Evolutionary conservation across 2,329 filamentous ascomycete genomes (phyloP).

Genomic region (Aureobasidium sp.): DNA sequence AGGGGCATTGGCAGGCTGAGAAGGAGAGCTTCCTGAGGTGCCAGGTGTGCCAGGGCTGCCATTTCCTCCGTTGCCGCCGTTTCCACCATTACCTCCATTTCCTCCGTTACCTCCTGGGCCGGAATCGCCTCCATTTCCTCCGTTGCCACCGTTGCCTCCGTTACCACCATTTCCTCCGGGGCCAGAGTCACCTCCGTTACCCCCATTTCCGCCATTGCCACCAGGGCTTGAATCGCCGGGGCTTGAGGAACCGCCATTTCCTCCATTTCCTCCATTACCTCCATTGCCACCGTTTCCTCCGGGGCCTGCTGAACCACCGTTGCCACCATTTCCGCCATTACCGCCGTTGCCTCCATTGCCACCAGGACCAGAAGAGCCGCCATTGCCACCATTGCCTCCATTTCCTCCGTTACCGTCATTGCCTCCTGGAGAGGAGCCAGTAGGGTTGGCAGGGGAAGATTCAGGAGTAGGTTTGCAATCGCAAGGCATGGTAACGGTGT

Average conservation of each 20-base stretch:
- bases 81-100: not conserved
- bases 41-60: slow-evolving; percentile 4
- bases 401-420: slow-evolving; percentile 3
- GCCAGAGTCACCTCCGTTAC: not conserved
- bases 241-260: not conserved
- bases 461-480: slow-evolving; percentile 23
- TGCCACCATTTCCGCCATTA: not conserved
- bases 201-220: not conserved
- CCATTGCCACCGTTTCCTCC: not conserved
- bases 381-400: not conserved
- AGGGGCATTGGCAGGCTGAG: not conserved
- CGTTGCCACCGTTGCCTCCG: slow-evolving; percentile 5
- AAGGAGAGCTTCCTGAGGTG: not conserved
- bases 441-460: slow-evolving; percentile 15
- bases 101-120: not conserved
- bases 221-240: not conserved
- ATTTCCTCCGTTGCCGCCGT: not conserved
- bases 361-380: slow-evolving; percentile 1
- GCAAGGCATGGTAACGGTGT: slow-evolving; percentile 29
- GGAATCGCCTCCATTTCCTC: slow-evolving; percentile 1
- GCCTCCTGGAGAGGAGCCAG: slow-evolving; percentile 8
- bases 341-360: slow-evolving; percentile 15
- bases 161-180: slow-evolving; percentile 5
- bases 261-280: slow-evolving; percentile 6
- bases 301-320: not conserved